A percentile compares a stretch with the other conserved stretches of the same genome.
These are phyloP conservation scores for Geranium rotundifolium DNA, from an alignment of 345 rosid genomes.

Conservation along the genomic window DNA sequence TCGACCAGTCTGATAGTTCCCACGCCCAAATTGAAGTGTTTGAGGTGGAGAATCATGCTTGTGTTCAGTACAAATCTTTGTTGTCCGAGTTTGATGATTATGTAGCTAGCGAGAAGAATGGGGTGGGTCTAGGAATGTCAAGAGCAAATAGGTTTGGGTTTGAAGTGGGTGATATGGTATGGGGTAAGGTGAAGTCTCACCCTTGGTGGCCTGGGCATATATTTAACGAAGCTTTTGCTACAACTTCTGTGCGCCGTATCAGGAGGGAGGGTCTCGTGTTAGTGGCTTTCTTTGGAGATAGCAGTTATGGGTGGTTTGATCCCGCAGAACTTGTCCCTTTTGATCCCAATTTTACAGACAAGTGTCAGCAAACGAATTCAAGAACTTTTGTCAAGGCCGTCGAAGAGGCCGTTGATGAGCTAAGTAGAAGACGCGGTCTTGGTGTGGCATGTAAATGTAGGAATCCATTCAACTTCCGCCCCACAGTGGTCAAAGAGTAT, in stretches of 20 bases:
- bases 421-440: constrained; percentile 66
- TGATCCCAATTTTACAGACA: constrained; percentile 50
- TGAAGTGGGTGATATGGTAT: constrained; percentile 93
- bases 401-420: constrained; percentile 91
- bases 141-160: constrained; percentile 75
- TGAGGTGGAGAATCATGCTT: constrained; percentile 1
- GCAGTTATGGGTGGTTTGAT: constrained; percentile 99
- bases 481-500: constrained; percentile 50
- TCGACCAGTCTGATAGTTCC: not conserved
- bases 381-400: constrained; percentile 77
- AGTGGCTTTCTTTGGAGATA: constrained; percentile 96
- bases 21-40: not conserved
- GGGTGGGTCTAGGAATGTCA: constrained; percentile 38
- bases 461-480: constrained; percentile 63
- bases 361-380: constrained; percentile 52
- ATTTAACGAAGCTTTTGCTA: constrained; percentile 76
- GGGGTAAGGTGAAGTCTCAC: constrained; percentile 99
- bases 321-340: constrained; percentile 94
- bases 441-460: constrained; percentile 82
- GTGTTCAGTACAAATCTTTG: constrained; percentile 36
- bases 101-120: constrained; percentile 67
- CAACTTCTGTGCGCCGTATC: constrained; percentile 69
- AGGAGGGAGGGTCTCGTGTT: constrained; percentile 76
- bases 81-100: constrained; percentile 85
- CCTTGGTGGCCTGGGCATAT: constrained; percentile 99